Evolutionary conservation across 176 grass and related monocot genomes (phyloP), one percentile per base, ranked within the genome.

Genomic region (Alopecurus myosuroides): DNA sequence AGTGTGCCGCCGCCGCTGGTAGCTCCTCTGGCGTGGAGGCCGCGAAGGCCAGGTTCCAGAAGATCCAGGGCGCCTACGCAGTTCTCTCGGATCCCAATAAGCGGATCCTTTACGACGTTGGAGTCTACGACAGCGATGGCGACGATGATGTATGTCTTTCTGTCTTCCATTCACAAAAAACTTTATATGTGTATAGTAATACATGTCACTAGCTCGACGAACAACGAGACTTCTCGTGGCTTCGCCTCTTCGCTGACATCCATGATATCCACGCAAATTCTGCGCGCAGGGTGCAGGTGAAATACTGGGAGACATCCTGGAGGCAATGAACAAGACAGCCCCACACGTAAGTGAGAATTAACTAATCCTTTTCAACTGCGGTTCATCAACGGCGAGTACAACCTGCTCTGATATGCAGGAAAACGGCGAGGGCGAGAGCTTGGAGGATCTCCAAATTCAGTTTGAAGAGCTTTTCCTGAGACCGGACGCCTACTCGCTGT

Each of bases 11-110:
- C 12, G 76, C 76, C n/a, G 87, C 83, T 4, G 89, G 89, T 23
- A 89, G 69, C 58, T 76, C 41, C 20, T 67, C 26, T 20, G 36
- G 73, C 74, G 52, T 31, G 10, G 87, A 92, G 35, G 87, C 79
- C 49, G 89, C 89, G 12, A 92, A 94, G 69, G 77, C 81, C 1
- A 88, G 86, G 85, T 94, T 94, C 31, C 87, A 94, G 82, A 89
- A 89, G 77, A 92, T 94, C 81, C 89, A 92, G 81, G 89, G 75
- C 63, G 92, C 92, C 0, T 94, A 69, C 25, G 19, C 89, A 94
- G 92, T 94, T 42, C 89, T 94, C 36, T 92, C 87, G 11, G 87
- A 94, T 44, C 86, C 87, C 42, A 94, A 89, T 78, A 94, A 92
- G 89, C 81, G 92, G 52, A 88, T 92, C 50, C 77, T 94, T 51